Evolutionary conservation across 2,329 filamentous ascomycete species (phyloP).

Genomic region (Nigrospora osmanthi): DNA sequence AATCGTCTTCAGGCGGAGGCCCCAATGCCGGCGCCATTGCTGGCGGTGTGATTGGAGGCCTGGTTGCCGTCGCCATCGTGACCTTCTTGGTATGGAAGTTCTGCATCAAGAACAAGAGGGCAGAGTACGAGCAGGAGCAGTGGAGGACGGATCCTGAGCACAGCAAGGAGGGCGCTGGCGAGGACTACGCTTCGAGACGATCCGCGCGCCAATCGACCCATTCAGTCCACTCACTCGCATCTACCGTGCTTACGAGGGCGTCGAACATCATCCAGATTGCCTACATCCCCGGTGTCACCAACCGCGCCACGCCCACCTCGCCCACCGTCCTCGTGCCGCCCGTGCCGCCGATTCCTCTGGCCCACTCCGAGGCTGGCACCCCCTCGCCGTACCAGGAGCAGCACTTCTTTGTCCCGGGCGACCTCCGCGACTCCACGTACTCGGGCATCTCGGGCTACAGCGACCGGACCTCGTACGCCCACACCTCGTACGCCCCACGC

Average conservation of each 20-base stretch:
- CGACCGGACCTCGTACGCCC: conserved; percentile 54
- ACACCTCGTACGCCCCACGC: conserved; percentile 50
- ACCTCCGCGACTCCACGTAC: conserved; percentile 86
- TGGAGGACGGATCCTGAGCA: conserved; percentile 49
- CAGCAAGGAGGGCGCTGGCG: conserved; percentile 25
- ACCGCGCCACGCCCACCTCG: conserved; percentile 78
- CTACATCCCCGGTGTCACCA: conserved; percentile 95
- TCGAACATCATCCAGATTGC: conserved; percentile 99
- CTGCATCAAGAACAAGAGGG: conserved; percentile 72
- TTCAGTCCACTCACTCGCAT: conserved; percentile 86
- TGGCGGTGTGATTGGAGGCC: conserved; percentile 81
- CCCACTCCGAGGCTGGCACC: conserved; percentile 49
- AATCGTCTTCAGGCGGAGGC: conserved; percentile 25
- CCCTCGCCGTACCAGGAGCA: conserved; percentile 62
- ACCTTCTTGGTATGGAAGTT: conserved; percentile 83
- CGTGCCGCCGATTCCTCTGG: conserved; percentile 80
- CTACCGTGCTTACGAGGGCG: conserved; percentile 87
- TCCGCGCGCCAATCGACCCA: conserved; percentile 70
- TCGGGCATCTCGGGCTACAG: conserved; percentile 63
- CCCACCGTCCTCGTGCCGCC: conserved; percentile 79
- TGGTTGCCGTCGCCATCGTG: conserved; percentile 65
- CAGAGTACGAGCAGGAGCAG: conserved; percentile 49
- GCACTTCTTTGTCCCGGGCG: conserved; percentile 88
- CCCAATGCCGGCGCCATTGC: conserved; percentile 80
- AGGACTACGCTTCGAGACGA: conserved; percentile 34